Evolutionary conservation across 2,329 filamentous ascomycete species (phyloP).

Genomic region (Pseudogymnoascus sp.): DNA sequence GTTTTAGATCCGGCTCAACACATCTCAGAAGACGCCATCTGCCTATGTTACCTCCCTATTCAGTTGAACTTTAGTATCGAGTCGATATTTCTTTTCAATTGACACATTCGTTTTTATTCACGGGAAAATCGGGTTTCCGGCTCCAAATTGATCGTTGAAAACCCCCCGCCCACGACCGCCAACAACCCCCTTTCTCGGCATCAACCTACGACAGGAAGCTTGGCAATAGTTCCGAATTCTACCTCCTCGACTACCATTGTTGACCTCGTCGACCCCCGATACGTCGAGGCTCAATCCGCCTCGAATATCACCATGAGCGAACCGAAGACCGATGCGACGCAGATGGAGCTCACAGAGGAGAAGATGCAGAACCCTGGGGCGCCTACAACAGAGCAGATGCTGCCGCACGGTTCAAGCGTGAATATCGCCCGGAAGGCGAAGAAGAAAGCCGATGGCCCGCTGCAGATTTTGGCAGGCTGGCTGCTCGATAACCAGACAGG

Average conservation of each 20-base stretch:
- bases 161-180: neutral
- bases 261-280: neutral
- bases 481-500: slow-evolving; percentile 4
- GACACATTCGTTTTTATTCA: slow-evolving; percentile 7
- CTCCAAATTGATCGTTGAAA: neutral
- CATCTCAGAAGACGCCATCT: slow-evolving; percentile 11
- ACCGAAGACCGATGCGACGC: slow-evolving; percentile 1
- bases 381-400: neutral
- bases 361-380: neutral
- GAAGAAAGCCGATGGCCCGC: neutral
- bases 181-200: slow-evolving; percentile 4
- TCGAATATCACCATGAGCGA: neutral
- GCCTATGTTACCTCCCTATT: slow-evolving; percentile 1
- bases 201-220: neutral
- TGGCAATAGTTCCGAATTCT: neutral
- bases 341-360: neutral
- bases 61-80: slow-evolving; percentile 1
- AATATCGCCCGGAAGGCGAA: slow-evolving; percentile 7
- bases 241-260: neutral
- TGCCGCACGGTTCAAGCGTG: neutral
- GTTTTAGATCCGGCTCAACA: slow-evolving; percentile 3
- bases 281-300: neutral
- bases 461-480: neutral
- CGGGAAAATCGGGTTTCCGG: neutral
- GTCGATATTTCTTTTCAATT: slow-evolving; percentile 2